These are phyloP conservation scores for Lepraria neglecta DNA, from an alignment of 495 filamentous ascomycete species.

Conservation along the genomic window DNA sequence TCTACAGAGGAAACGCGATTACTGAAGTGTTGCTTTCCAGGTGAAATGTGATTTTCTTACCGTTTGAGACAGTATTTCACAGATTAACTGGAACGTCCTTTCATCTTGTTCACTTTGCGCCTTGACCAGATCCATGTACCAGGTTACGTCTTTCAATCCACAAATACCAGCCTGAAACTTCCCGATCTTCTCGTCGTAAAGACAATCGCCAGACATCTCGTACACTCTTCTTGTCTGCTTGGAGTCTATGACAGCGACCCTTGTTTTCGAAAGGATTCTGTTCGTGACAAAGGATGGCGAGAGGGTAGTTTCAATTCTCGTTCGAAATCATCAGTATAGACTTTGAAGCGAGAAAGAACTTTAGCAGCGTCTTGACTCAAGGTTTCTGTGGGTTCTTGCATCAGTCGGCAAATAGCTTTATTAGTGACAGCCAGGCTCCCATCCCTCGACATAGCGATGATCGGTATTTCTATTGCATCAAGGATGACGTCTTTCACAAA, in stretches of 20 bases:
- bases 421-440: constrained; percentile 60
- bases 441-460: constrained; percentile 68
- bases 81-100: constrained; percentile 60
- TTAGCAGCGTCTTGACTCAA: constrained; percentile 45
- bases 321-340: constrained; percentile 59
- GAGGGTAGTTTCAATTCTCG: constrained; percentile 50
- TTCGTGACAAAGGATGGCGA: constrained; percentile 50
- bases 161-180: constrained; percentile 63
- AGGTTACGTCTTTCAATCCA: constrained; percentile 60
- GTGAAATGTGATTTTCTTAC: constrained; percentile 29
- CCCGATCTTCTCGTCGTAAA: constrained; percentile 53
- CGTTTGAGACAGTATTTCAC: constrained; percentile 64
- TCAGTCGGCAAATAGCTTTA: constrained; percentile 50
- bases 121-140: constrained; percentile 50
- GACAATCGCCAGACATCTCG: constrained; percentile 53
- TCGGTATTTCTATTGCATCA: constrained; percentile 59
- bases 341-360: constrained; percentile 45
- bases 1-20: constrained; percentile 43
- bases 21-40: constrained; percentile 51
- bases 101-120: constrained; percentile 58
- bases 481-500: constrained; percentile 66
- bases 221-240: constrained; percentile 42
- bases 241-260: constrained; percentile 54
- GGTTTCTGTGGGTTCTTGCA: constrained; percentile 38
- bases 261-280: constrained; percentile 47